Percentiles rank a stretch among this genome's conserved stretches.
These are phyloP conservation scores for Eutypa lata DNA, from an alignment of 2,329 filamentous ascomycete genomes.

Conservation along the genomic window DNA sequence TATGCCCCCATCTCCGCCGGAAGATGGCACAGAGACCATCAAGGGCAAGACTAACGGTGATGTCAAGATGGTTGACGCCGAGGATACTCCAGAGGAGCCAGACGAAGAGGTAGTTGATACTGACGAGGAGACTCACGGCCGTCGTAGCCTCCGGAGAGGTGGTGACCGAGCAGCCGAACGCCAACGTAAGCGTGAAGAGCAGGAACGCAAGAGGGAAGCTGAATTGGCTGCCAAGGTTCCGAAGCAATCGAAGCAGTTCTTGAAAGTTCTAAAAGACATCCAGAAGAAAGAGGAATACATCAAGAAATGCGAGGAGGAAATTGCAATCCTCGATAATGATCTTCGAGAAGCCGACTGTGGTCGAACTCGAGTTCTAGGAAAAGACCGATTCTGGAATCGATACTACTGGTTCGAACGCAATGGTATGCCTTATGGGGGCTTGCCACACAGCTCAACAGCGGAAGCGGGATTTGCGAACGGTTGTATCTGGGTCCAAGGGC, in stretches of 20 bases:
- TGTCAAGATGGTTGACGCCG: slow-evolving; percentile 59
- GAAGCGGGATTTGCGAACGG: slow-evolving; percentile 88
- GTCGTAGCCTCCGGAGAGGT: slow-evolving; percentile 55
- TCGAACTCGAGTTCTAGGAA: slow-evolving; percentile 82
- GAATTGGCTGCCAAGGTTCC: slow-evolving; percentile 63
- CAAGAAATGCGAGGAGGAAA: slow-evolving; percentile 78
- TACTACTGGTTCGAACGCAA: slow-evolving; percentile 99
- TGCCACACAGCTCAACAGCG: slow-evolving; percentile 85
- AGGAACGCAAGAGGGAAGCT: slow-evolving; percentile 65
- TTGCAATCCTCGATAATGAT: slow-evolving; percentile 83
- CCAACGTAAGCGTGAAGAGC: slow-evolving; percentile 73
- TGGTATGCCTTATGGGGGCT: slow-evolving; percentile 90
- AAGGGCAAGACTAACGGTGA: slow-evolving; percentile 48
- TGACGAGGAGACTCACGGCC: slow-evolving; percentile 62
- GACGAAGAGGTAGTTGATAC: slow-evolving; percentile 64
- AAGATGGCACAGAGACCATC: slow-evolving; percentile 37
- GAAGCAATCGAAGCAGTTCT: slow-evolving; percentile 83
- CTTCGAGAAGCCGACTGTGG: slow-evolving; percentile 91
- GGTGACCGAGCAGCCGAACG: slow-evolving; percentile 69
- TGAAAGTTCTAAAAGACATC: slow-evolving; percentile 84
- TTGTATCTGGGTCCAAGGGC: slow-evolving; percentile 93
- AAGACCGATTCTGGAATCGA: slow-evolving; percentile 95
- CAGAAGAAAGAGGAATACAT: slow-evolving; percentile 81
- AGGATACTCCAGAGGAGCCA: slow-evolving; percentile 58
- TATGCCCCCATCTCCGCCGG: slow-evolving; percentile 59